Evolutionary conservation across 495 filamentous ascomycete species (phyloP), one percentile per base, ranked within the genome.

Genomic region (Tetracladium setigerum): DNA sequence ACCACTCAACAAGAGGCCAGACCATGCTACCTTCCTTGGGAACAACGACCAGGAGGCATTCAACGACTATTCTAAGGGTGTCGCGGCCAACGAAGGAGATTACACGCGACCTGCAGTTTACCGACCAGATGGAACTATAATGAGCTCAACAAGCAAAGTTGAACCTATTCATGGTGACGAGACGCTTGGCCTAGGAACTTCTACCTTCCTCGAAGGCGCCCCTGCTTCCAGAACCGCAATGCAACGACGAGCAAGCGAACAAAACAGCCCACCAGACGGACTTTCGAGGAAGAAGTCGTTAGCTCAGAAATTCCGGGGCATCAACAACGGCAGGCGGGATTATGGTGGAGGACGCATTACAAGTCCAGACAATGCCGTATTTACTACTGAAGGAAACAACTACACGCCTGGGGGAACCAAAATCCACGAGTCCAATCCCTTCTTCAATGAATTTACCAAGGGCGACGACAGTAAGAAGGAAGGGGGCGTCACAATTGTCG

Each of bases 131-230:
- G 56, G 64, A 17, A 65, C 65, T 13, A 65, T 77, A 4, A 68
- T 75, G 42, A 74, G 75, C 46, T 67, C 75, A 3, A 65, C 69
- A 22, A 66, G 67, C 42, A 63, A 65, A 32, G 67, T 82, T 33
- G 84, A 86, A 39, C 76, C 83, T 6, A 72, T 97, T 32, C 86
- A 95, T 52, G 94, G 92, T 10, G 77, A 87, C 38, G 81, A 92
- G 63, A 86, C 77, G 0, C 63, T 87, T 53, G 94, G 94, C 10
- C 72, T 99, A 5, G 94, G 94, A 43, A 94, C 89, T 9, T 95
- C 87, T 44, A 99, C 94, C 2, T 97, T 97, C 70, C 65, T 99
- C 17, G 94, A 99, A 54, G 94, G 94, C 19, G 83, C 94, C 2
- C 92, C 90, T 5, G 94, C 94, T 12, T 83, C 89, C 16, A 81